phyloP scores from a whole-genome alignment of 148 eudicot species.

The Dysphania ambrosioides region DNA sequence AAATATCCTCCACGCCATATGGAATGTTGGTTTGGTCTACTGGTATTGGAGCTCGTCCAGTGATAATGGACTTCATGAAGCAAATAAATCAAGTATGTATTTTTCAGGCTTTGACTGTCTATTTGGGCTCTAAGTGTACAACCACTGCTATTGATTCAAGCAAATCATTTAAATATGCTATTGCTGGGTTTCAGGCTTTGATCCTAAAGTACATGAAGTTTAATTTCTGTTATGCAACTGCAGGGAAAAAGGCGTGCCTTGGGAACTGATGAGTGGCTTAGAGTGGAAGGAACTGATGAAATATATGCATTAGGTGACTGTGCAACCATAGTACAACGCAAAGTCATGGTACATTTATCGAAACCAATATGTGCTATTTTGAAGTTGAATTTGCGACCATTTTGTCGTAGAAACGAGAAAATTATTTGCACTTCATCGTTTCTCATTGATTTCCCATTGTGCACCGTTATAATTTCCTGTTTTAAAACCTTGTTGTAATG shows the following conservation, averaged over 20 bases:
- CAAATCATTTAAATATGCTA: neutral
- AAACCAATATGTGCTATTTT: neutral
- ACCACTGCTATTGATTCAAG: no score
- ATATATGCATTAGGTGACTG: slow-evolving; percentile 74
- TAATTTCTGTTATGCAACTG: neutral
- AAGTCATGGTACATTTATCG: slow-evolving; percentile 50
- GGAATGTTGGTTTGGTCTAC: slow-evolving; percentile 80
- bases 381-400: neutral
- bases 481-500: neutral
- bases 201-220: neutral
- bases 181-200: slow-evolving; percentile 6
- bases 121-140: neutral
- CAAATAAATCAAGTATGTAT: slow-evolving; percentile 42
- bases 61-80: slow-evolving; percentile 60
- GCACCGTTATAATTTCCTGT: neutral
- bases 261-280: slow-evolving; percentile 82
- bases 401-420: neutral
- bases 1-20: slow-evolving; percentile 44
- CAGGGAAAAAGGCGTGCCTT: slow-evolving; percentile 67
- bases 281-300: slow-evolving; percentile 54
- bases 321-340: slow-evolving; percentile 63
- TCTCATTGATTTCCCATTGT: neutral
- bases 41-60: slow-evolving; percentile 70
- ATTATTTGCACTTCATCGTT: neutral
- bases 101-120: neutral